phyloP scores from a whole-genome alignment of 768 basidiomycete species.

The Cystofilobasidium bisporidii region DNA sequence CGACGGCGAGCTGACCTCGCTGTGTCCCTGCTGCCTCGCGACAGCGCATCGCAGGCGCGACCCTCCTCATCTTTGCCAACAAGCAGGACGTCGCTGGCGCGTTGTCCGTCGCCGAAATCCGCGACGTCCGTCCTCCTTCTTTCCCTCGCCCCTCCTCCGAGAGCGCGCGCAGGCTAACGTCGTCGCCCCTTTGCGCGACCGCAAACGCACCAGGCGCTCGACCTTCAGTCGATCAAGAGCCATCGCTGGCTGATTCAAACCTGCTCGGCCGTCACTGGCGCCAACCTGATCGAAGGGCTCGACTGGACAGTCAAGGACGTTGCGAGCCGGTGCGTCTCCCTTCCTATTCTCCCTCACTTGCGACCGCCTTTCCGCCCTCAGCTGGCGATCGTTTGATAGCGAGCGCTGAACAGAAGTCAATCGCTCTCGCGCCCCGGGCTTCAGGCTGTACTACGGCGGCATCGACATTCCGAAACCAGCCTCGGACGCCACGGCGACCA shows the following conservation, averaged over 20 bases:
- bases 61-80: slow-evolving; percentile 89
- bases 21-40: no score
- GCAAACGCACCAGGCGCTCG: slow-evolving; percentile 66
- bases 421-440: not conserved
- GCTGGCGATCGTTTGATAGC: no score
- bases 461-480: not conserved
- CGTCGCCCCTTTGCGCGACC: no score
- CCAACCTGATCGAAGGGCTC: slow-evolving; percentile 71
- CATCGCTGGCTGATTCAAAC: slow-evolving; percentile 84
- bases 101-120: slow-evolving; percentile 70
- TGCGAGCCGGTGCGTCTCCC: slow-evolving; percentile 44
- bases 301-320: slow-evolving; percentile 89
- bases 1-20: no score
- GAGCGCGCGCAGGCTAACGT: no score
- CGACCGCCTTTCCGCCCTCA: no score
- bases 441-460: not conserved
- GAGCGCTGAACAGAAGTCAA: no score
- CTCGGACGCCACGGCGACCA: no score
- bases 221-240: slow-evolving; percentile 67
- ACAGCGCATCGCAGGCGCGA: slow-evolving; percentile 89
- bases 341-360: not conserved
- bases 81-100: slow-evolving; percentile 91
- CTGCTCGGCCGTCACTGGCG: slow-evolving; percentile 85
- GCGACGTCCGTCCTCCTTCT: slow-evolving; percentile 57
- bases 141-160: no score